These are phyloP conservation scores for Citropsis articulata DNA, from an alignment of 345 rosid genomes.

Conservation along the genomic window DNA sequence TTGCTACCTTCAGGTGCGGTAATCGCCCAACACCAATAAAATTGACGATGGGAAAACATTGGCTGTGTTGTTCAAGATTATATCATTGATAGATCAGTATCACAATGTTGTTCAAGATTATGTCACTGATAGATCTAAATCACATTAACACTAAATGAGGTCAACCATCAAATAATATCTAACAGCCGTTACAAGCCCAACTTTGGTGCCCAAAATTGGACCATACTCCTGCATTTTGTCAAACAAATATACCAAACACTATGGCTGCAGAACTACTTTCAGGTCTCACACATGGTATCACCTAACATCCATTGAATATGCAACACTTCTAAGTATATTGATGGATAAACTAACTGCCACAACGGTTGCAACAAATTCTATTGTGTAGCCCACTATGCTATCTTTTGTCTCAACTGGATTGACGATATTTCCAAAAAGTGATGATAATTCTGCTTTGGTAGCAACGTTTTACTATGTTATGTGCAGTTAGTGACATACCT, in stretches of 20 bases:
- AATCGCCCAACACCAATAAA: too few relatives aligned
- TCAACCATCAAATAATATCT: neutral
- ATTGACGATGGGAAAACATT: neutral
- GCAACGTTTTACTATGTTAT: neutral
- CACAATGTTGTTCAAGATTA: neutral
- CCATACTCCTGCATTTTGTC: neutral
- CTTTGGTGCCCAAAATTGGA: neutral
- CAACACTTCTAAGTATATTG: neutral
- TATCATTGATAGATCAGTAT: neutral
- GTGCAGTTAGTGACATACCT: neutral
- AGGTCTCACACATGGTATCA: neutral
- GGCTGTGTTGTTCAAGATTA: neutral
- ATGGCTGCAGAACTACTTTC: neutral
- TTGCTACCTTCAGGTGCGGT: neutral
- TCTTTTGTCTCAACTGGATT: neutral
- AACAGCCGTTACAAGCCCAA: neutral
- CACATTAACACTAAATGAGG: neutral
- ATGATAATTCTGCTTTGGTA: neutral
- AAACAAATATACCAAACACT: neutral
- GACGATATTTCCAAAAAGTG: neutral
- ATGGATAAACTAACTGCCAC: neutral
- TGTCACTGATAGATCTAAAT: neutral
- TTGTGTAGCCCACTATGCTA: neutral
- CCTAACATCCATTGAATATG: neutral
- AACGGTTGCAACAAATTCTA: neutral